Evolutionary conservation across 768 basidiomycete species (phyloP).

Genomic region (Roridomyces roridus): DNA sequence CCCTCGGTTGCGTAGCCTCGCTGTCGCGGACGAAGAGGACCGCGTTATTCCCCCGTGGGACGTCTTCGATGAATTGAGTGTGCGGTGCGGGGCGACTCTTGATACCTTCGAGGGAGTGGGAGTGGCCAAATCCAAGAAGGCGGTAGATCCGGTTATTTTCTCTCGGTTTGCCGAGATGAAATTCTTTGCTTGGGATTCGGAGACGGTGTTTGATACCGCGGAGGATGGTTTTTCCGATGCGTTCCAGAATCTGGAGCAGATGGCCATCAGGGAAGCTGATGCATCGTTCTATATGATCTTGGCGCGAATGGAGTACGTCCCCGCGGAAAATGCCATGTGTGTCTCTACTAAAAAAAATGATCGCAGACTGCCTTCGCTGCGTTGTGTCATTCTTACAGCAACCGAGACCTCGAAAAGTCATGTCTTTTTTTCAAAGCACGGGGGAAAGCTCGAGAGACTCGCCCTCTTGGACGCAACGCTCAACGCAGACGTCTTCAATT

Average conservation of each 20-base stretch:
- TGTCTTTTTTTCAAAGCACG: neutral
- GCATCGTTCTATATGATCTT: neutral
- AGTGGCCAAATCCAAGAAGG: neutral
- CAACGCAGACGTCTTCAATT: neutral
- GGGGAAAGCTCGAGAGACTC: neutral
- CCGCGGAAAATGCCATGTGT: too few relatives aligned
- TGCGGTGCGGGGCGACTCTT: too few relatives aligned
- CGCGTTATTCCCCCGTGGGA: too few relatives aligned
- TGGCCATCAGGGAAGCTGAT: neutral
- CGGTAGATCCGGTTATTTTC: neutral
- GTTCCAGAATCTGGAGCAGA: neutral
- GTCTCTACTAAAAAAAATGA: too few relatives aligned
- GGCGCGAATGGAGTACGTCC: constrained; percentile 8
- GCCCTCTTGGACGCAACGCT: neutral
- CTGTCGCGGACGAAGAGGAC: neutral
- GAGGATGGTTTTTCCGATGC: neutral
- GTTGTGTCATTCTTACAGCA: neutral
- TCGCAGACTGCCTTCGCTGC: constrained; percentile 1
- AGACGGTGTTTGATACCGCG: neutral
- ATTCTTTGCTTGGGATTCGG: neutral
- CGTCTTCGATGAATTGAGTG: neutral
- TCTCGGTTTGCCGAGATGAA: neutral
- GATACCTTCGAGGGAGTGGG: too few relatives aligned
- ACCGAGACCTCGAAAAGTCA: neutral
- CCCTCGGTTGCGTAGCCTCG: neutral